Conservation (phyloP, 768 basidiomycete genomes). For the Inosperma sp. region DNA sequence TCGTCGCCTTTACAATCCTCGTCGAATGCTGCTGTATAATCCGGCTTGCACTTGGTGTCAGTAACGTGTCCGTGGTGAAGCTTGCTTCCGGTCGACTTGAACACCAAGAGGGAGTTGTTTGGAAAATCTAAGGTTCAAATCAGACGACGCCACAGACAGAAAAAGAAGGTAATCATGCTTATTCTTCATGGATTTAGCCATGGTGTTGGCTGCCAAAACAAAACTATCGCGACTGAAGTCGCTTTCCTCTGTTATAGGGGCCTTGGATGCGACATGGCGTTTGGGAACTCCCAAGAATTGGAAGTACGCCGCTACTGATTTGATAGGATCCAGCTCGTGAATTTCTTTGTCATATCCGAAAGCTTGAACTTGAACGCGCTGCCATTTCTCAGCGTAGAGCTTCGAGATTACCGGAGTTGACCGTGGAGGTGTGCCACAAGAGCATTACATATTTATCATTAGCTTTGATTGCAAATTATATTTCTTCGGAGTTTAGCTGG, state of each 20-base stretch:
- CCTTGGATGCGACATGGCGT: neutral
- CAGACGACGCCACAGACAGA: neutral
- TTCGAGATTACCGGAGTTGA: too few relatives aligned
- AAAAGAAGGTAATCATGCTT: neutral
- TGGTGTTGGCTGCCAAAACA: neutral
- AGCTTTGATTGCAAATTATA: too few relatives aligned
- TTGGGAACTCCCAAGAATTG: neutral
- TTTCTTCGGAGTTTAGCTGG: too few relatives aligned
- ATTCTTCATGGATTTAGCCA: neutral
- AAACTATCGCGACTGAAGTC: neutral
- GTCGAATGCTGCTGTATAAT: too few relatives aligned
- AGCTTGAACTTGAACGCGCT: neutral
- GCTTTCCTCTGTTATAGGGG: neutral
- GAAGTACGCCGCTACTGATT: neutral
- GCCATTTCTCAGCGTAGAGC: conserved; percentile 1
- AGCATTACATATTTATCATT: too few relatives aligned
- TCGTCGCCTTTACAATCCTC: too few relatives aligned
- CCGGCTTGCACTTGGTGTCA: too few relatives aligned
- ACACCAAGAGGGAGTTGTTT: too few relatives aligned
- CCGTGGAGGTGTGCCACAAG: too few relatives aligned
- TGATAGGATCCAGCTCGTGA: neutral
- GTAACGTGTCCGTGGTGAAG: too few relatives aligned
- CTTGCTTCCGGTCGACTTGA: too few relatives aligned
- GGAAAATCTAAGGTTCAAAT: neutral
- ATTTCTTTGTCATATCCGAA: neutral